A percentile compares a stretch with the other conserved stretches of the same genome.
Conservation (phyloP, 2,329 filamentous ascomycete genomes). For the Ophiostoma angusticollis region DNA sequence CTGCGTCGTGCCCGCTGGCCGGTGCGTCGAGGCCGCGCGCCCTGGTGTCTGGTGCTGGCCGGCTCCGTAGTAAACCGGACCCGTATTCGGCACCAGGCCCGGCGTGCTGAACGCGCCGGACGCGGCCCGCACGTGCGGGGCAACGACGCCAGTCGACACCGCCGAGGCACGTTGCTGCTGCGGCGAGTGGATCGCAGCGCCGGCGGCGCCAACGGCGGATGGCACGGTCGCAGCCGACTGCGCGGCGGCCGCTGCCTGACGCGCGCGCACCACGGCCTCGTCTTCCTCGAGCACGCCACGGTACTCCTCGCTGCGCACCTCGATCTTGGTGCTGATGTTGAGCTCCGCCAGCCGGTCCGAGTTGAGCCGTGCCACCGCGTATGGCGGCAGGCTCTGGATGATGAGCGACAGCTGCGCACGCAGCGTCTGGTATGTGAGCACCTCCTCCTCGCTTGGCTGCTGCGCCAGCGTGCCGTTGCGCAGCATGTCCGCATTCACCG, state of each 20-base stretch:
- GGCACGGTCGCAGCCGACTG: too few relatives aligned
- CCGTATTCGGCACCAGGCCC: constrained; percentile 30
- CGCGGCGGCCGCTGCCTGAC: constrained; percentile 13
- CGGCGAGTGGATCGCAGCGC: constrained; percentile 18
- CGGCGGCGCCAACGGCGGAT: too few relatives aligned
- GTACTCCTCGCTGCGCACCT: constrained; percentile 60
- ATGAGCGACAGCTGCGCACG: constrained; percentile 64
- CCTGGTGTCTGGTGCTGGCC: constrained; percentile 26
- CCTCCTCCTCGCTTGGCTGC: constrained; percentile 48
- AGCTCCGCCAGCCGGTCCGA: constrained; percentile 75
- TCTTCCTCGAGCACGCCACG: constrained; percentile 77
- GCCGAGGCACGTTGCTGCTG: constrained; percentile 15
- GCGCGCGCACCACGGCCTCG: constrained; percentile 41
- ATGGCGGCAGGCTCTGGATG: constrained; percentile 65
- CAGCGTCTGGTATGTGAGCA: constrained; percentile 55
- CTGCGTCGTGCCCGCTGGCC: constrained; percentile 22
- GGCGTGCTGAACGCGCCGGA: constrained; percentile 36
- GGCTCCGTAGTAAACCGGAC: constrained; percentile 24
- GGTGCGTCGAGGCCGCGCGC: constrained; percentile 26
- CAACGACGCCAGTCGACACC: too few relatives aligned
- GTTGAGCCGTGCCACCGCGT: constrained; percentile 73
- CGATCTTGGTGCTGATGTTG: constrained; percentile 66
- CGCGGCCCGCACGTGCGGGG: too few relatives aligned
- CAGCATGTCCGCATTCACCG: constrained; percentile 54
- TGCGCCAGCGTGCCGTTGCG: constrained; percentile 52